Evolutionary conservation across 257 asterid genomes (phyloP).

Genomic region (Vinca minor): DNA sequence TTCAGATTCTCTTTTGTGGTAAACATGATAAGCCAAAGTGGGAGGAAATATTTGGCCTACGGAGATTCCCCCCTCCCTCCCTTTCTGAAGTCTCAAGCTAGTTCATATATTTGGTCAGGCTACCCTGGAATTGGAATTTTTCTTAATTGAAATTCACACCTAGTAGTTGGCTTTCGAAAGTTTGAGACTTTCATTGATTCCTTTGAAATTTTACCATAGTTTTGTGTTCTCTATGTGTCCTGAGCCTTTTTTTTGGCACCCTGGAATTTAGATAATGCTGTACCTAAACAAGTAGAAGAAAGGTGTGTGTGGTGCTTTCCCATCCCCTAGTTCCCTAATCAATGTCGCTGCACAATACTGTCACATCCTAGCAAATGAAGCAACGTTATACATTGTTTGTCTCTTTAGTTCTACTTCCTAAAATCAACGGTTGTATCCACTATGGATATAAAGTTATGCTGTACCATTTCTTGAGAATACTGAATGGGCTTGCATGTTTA

Average conservation of each 20-base stretch:
- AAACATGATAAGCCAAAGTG: not conserved
- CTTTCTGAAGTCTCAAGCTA: not conserved
- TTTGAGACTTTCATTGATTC: not conserved
- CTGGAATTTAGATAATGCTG: too few relatives aligned
- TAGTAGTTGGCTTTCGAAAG: not conserved
- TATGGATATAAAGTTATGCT: not conserved
- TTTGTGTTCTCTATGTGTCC: too few relatives aligned
- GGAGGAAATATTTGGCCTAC: not conserved
- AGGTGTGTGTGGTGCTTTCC: not conserved
- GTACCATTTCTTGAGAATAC: not conserved
- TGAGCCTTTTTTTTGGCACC: too few relatives aligned
- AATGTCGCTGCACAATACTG: not conserved
- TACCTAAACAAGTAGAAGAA: not conserved
- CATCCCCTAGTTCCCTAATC: too few relatives aligned
- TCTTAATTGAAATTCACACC: not conserved
- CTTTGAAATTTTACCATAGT: slow-evolving; percentile 1
- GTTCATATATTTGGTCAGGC: not conserved
- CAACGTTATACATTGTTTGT: not conserved
- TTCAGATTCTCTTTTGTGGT: not conserved
- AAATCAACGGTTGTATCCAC: not conserved
- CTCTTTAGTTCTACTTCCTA: not conserved
- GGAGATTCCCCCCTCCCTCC: not conserved
- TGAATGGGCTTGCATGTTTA: not conserved
- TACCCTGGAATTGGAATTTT: not conserved
- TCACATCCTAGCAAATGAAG: not conserved